These are phyloP conservation scores for Ballota nigra DNA, from an alignment of 257 asterid species.

Conservation along the genomic window DNA sequence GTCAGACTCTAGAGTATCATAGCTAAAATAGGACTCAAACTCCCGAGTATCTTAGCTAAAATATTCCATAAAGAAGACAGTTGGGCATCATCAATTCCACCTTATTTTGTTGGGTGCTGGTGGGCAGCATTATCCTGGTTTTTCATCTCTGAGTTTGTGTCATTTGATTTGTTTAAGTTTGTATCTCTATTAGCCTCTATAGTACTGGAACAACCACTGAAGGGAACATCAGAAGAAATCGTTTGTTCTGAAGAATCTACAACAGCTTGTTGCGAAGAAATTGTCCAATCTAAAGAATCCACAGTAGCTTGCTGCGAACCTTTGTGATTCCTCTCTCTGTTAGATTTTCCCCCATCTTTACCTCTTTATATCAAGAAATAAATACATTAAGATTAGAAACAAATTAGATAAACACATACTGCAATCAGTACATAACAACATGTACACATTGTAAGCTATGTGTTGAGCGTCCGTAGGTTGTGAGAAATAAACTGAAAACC, in stretches of 20 bases:
- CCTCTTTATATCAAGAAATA: constrained; percentile 30
- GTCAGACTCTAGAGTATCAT: no score
- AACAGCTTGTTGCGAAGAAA: constrained; percentile 36
- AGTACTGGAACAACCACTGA: constrained; percentile 27
- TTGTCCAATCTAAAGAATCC: constrained; percentile 31
- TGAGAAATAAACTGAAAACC: no score
- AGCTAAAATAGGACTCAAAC: not conserved
- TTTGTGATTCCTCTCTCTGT: constrained; percentile 64
- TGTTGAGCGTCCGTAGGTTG: no score
- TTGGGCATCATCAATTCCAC: no score
- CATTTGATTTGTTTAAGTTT: constrained; percentile 29
- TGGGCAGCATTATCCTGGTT: constrained; percentile 38
- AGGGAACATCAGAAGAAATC: constrained; percentile 40
- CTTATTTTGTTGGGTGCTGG: constrained; percentile 49
- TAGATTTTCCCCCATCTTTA: constrained; percentile 73
- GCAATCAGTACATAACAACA: not conserved
- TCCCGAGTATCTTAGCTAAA: not conserved
- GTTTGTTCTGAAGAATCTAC: constrained; percentile 33
- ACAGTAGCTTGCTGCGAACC: constrained; percentile 41
- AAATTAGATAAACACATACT: not conserved
- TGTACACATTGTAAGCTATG: not conserved
- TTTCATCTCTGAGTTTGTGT: constrained; percentile 31
- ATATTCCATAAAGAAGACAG: not conserved
- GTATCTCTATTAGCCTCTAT: constrained; percentile 47
- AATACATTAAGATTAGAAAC: not conserved